Percentiles rank a stretch among this genome's conserved stretches.
phyloP scores from a whole-genome alignment of 768 basidiomycete species.

The Termitomyces titanicus region DNA sequence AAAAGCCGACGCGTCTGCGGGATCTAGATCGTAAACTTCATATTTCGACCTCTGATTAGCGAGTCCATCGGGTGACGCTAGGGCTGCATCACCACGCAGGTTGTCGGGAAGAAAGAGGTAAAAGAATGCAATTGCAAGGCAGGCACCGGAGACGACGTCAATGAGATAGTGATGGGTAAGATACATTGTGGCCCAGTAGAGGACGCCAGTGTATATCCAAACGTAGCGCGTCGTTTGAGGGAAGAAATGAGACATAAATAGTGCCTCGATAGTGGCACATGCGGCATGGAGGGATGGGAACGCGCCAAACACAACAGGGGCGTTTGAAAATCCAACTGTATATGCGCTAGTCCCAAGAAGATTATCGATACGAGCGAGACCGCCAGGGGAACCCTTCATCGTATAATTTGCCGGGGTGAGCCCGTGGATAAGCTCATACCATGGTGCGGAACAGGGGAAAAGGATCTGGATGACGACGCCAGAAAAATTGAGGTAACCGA shows the following conservation, averaged over 20 bases:
- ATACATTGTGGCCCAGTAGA: constrained; percentile 99
- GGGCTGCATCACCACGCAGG: constrained; percentile 54
- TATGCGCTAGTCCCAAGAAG: constrained; percentile 78
- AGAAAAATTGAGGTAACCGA: constrained; percentile 89
- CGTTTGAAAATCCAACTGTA: constrained; percentile 74
- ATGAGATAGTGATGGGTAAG: constrained; percentile 98
- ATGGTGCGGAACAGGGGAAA: constrained; percentile 90
- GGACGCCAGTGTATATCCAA: constrained; percentile 79
- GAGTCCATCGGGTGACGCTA: constrained; percentile 40
- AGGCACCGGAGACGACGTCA: constrained; percentile 92
- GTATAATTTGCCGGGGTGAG: constrained; percentile 91
- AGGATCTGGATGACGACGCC: constrained; percentile 88
- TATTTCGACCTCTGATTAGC: constrained; percentile 53
- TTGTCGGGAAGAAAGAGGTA: constrained; percentile 85
- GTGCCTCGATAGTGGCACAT: constrained; percentile 85
- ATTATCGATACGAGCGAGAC: constrained; percentile 87
- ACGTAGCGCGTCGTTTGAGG: constrained; percentile 61
- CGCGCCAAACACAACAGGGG: constrained; percentile 94
- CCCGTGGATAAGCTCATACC: constrained; percentile 98
- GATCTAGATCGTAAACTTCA: constrained; percentile 72
- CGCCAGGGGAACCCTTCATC: constrained; percentile 91
- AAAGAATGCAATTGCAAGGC: constrained; percentile 84
- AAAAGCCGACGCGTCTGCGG: constrained; percentile 50
- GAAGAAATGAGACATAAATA: constrained; percentile 96
- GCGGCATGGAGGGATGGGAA: constrained; percentile 94